Conservation (phyloP, 1,139 yeast genomes). For the Sugiyamaella japonica region DNA sequence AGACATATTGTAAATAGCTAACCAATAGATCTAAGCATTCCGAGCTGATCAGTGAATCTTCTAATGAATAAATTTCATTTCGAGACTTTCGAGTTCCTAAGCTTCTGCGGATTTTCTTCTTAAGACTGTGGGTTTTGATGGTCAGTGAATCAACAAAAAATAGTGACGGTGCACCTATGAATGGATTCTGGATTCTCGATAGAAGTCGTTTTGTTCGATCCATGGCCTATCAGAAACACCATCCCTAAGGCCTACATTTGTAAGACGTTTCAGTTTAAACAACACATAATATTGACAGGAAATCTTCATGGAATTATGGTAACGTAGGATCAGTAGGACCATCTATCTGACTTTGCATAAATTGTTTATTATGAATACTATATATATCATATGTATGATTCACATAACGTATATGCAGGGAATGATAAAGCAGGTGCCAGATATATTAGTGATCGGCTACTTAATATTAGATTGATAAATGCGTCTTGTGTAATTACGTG, state of each 20-base stretch:
- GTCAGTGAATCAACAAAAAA: slow-evolving; percentile 4
- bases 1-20: neutral
- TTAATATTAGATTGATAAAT: neutral
- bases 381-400: neutral
- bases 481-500: too few relatives aligned
- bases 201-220: slow-evolving; percentile 11
- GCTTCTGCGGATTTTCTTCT: slow-evolving; percentile 3
- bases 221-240: neutral
- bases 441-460: neutral
- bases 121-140: neutral
- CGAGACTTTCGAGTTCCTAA: neutral
- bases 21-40: neutral
- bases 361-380: too few relatives aligned
- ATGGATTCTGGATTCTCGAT: slow-evolving; percentile 11
- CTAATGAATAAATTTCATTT: neutral
- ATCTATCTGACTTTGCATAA: too few relatives aligned
- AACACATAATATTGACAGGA: neutral
- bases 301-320: neutral
- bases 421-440: neutral
- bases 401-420: too few relatives aligned
- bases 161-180: neutral
- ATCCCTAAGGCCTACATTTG: neutral
- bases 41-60: neutral
- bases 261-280: neutral
- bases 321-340: too few relatives aligned